A percentile compares a stretch with the other conserved stretches of the same genome.
phyloP scores from a whole-genome alignment of 768 basidiomycete genomes.

The Termitomyces heimii region DNA sequence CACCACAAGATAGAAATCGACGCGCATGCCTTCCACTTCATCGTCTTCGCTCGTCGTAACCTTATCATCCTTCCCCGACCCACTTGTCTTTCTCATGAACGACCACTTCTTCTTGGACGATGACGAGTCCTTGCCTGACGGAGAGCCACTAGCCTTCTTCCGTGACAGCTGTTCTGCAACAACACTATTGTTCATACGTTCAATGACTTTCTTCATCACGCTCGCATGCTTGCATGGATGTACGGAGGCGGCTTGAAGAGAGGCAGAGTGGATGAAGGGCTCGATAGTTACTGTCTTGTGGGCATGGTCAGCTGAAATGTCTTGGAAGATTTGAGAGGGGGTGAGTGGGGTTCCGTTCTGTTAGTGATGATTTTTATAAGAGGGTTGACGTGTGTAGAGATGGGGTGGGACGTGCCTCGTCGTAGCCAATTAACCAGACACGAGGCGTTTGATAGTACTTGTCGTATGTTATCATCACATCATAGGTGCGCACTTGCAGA shows the following conservation, averaged over 20 bases:
- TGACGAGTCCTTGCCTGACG: constrained; percentile 34
- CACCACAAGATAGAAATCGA: constrained; percentile 96
- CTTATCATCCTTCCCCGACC: constrained; percentile 50
- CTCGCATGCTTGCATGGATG: constrained; percentile 98
- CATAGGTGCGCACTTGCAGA: constrained; percentile 95
- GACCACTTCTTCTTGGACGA: constrained; percentile 76
- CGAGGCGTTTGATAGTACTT: constrained; percentile 99
- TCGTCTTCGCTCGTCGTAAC: constrained; percentile 48
- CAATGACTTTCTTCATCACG: constrained; percentile 99
- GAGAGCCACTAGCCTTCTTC: constrained; percentile 36
- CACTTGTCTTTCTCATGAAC: constrained; percentile 70
- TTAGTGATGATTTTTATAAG: constrained; percentile 3
- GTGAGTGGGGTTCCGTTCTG: constrained; percentile 87
- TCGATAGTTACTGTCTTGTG: constrained; percentile 99
- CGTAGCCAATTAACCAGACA: constrained; percentile 96
- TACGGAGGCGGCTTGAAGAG: constrained; percentile 85
- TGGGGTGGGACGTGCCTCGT: constrained; percentile 57
- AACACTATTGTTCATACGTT: constrained; percentile 91
- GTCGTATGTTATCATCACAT: constrained; percentile 99
- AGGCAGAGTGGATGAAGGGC: constrained; percentile 88
- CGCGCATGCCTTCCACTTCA: constrained; percentile 85
- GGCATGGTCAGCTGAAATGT: constrained; percentile 95
- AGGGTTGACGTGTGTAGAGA: background rate
- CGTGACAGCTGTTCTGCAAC: constrained; percentile 76
- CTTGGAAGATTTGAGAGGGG: constrained; percentile 91